Evolutionary conservation across 164 flowering plant species (phyloP), one percentile per base, ranked within the genome.

Genomic region (Vitis rupestris): DNA sequence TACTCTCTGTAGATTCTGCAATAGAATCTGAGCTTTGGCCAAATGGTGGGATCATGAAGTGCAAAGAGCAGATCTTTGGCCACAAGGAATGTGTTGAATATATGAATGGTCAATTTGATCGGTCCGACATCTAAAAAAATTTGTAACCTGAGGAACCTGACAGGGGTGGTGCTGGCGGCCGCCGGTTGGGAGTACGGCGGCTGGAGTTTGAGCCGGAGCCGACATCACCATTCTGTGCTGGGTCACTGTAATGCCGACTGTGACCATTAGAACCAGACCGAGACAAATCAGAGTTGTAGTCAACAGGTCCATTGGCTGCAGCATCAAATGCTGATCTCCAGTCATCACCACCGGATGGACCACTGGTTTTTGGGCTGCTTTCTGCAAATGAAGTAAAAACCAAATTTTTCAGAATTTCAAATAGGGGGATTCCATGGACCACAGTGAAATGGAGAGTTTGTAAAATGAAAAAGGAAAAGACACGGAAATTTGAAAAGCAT

Each of bases 301-400:
- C 93, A 16, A 70, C 50, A 7, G 82, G 75, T 12, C 96, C 97
- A 79, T 89, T 93, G 59, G 96, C 97, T 65, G 98, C 93, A 44
- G 95, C 86, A 78, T 93, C 96, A 75, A 93, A 93, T 65, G 97
- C 98, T 58, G 93, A 83, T 78, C 93, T 86, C 98, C 98, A 93
- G 59, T 91, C 98, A 73, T 87, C 94, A 47, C 88, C 94, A 47
- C 88, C 89, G 13, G 91, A 65, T 48, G 86, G 13, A 13, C 77
- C 85, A 59, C 70, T 44, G 16, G 85, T 69, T 76, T 86, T 82
- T 37, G 98, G 94, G 81, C 98, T 90, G 76, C 84, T 90, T 73
- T 89, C 98, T 90, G 92, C 61, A 73, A 51, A 72, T 2, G 19
- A 64, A 57, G 29, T 19, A 10, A 4, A 55, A n/a, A 37, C 9